Evolutionary conservation across 352 stramenopile species (phyloP).

Genomic region (Globisporangium camurandrum): DNA sequence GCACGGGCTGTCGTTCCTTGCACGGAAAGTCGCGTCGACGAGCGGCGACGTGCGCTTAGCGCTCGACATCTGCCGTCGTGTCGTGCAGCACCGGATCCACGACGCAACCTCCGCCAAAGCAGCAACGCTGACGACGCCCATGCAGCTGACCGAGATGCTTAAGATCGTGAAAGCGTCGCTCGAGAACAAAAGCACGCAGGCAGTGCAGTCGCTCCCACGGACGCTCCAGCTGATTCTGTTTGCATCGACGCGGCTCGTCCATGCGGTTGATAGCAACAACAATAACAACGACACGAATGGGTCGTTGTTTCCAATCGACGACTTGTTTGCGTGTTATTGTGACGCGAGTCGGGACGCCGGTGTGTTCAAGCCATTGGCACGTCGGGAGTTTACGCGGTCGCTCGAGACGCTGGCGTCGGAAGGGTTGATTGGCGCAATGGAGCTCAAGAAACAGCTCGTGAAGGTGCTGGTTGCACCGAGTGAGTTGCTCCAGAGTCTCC

Average conservation of each 20-base stretch:
- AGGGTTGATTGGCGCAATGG: constrained; percentile 39
- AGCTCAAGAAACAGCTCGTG: constrained; percentile 69
- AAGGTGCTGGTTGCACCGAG: constrained; percentile 66
- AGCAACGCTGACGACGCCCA: constrained; percentile 13
- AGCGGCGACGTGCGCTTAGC: constrained; percentile 69
- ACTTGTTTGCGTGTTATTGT: constrained; percentile 66
- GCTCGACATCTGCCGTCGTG: constrained; percentile 63
- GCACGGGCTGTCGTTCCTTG: constrained; percentile 70
- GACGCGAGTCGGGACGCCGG: constrained; percentile 56
- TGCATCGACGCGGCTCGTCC: constrained; percentile 37
- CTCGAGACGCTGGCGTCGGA: constrained; percentile 67
- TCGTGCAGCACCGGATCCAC: constrained; percentile 38
- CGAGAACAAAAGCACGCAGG: constrained; percentile 49
- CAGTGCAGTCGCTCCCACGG: constrained; percentile 56
- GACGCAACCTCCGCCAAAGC: constrained; percentile 5
- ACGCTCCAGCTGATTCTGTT: constrained; percentile 83
- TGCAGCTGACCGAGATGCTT: constrained; percentile 68
- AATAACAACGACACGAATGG: constrained; percentile 12
- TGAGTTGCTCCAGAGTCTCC: constrained; percentile 64
- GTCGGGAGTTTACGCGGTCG: constrained; percentile 57
- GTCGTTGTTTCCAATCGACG: constrained; percentile 42
- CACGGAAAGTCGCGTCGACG: constrained; percentile 71
- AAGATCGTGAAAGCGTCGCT: constrained; percentile 62
- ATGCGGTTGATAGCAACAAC: constrained; percentile 10
- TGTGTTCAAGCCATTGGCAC: constrained; percentile 50